phyloP scores from a whole-genome alignment of 352 stramenopile species.

The Phytophthora palmivora region DNA sequence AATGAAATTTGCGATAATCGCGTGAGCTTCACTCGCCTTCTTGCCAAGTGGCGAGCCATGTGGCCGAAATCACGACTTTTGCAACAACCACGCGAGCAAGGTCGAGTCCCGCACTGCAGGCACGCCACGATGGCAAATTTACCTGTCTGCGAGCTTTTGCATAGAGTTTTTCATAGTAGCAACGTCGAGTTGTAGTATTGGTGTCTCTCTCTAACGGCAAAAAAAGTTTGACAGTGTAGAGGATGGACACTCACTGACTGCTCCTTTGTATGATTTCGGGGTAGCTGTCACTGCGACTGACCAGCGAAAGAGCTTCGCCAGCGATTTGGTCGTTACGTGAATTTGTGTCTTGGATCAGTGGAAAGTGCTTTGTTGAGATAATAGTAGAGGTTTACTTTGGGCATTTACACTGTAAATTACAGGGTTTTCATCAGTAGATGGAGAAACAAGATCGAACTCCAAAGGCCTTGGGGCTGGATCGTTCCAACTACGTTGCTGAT shows the following conservation, averaged over 20 bases:
- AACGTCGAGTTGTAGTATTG: constrained; percentile 15
- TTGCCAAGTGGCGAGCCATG: constrained; percentile 32
- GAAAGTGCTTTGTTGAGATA: constrained; percentile 15
- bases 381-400: too few relatives aligned
- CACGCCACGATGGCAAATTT: constrained; percentile 25
- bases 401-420: too few relatives aligned
- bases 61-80: too few relatives aligned
- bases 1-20: constrained; percentile 36
- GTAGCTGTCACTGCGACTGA: too few relatives aligned
- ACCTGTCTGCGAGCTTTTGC: neutral
- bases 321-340: constrained; percentile 2
- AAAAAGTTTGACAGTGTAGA: constrained; percentile 32
- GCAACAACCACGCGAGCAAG: constrained; percentile 21
- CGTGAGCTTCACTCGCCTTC: constrained; percentile 19
- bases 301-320: constrained; percentile 2
- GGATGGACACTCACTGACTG: constrained; percentile 3
- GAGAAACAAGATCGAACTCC: neutral
- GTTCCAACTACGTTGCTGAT: too few relatives aligned
- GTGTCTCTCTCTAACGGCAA: constrained; percentile 25
- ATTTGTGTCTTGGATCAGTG: constrained; percentile 10
- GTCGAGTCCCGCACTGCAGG: constrained; percentile 10
- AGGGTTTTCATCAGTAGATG: neutral
- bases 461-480: neutral
- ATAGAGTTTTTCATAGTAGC: constrained; percentile 13
- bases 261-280: constrained; percentile 9